These are phyloP conservation scores for Gossypium sturtianum DNA, from an alignment of 345 rosid genomes.

Conservation along the genomic window DNA sequence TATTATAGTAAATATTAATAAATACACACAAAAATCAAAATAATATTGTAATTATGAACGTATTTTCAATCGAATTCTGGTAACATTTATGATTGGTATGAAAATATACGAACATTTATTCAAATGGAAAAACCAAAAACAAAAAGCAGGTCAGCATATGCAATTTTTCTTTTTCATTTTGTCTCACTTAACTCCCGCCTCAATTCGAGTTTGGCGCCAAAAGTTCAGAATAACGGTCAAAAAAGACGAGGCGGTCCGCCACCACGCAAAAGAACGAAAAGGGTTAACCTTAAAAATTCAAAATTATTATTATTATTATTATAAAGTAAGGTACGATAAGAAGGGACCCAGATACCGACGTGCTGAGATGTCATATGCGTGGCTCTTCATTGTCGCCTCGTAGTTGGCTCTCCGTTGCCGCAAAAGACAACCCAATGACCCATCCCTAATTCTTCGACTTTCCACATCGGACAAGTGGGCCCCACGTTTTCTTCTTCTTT, in stretches of 20 bases:
- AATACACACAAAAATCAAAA: too few species aligned
- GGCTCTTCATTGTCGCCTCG: constrained; percentile 1
- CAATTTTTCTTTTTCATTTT: too few species aligned
- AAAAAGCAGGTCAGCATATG: too few species aligned
- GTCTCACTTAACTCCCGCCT: background rate
- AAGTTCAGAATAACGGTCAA: constrained; percentile 28
- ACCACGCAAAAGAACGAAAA: background rate
- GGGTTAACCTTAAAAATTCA: background rate
- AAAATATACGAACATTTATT: too few species aligned
- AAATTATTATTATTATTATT: background rate
- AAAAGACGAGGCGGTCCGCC: constrained; percentile 4
- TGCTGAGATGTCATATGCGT: constrained; percentile 41
- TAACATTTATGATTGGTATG: too few species aligned
- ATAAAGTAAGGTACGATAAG: background rate
- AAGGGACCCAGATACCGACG: background rate
- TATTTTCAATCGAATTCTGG: too few species aligned
- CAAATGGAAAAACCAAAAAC: too few species aligned
- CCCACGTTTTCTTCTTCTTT: background rate
- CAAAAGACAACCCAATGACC: constrained; percentile 18
- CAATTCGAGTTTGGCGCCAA: constrained; percentile 48
- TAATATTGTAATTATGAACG: too few species aligned
- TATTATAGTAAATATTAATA: too few species aligned
- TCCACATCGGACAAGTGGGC: background rate
- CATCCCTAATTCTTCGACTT: background rate
- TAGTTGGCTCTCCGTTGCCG: constrained; percentile 14